Evolutionary conservation across 768 basidiomycete species (phyloP), one percentile per base, ranked within the genome.

Genomic region (Royoungia palumana): DNA sequence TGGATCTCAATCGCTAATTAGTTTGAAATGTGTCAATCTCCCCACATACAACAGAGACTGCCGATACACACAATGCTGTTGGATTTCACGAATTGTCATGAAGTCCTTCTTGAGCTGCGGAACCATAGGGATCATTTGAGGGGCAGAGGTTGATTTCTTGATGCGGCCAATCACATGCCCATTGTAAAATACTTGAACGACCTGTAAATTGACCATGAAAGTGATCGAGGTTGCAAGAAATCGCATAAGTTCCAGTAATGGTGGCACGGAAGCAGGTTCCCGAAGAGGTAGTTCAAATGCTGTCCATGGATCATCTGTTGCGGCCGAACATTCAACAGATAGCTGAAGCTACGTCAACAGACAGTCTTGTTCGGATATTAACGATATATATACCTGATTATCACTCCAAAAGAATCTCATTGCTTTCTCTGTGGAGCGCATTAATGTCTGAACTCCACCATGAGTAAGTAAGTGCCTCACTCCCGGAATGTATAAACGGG

Each of bases 361-460:
- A 30, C 30, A 54, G 42, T 48, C 24, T n/a, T 6, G 38, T 11
- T 22, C 8, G 17, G 35, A 17, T 25, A 5, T 30, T 6, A 24
- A 12, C 12, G 32, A 36, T 7, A 10, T 24, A 47, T 64, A 19
- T 49, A 83, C 84, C 71, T 91, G 89, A 61, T 25, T 25, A 9
- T 24, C 87, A 64, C 90, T 91, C 91, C 90, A 95, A 63, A 91
- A 87, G 64, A 94, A 95, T 0, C 82, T 85, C 90, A 94, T 94
- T 84, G 89, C 92, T 63, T 86, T 78, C 37, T 80, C 90, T 77
- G 63, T 56, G 30, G 51, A 10, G 4, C 5, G 9, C 11, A 4
- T 7, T 21, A 32, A n/a, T 45, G 47, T 20, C 1, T 5, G 11
- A 16, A 14, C 44, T 64, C 50, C 71, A 13, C 28, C 11, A 13